Evolutionary conservation across 2,329 filamentous ascomycete genomes (phyloP).

Genomic region (Cryphonectria japonica): DNA sequence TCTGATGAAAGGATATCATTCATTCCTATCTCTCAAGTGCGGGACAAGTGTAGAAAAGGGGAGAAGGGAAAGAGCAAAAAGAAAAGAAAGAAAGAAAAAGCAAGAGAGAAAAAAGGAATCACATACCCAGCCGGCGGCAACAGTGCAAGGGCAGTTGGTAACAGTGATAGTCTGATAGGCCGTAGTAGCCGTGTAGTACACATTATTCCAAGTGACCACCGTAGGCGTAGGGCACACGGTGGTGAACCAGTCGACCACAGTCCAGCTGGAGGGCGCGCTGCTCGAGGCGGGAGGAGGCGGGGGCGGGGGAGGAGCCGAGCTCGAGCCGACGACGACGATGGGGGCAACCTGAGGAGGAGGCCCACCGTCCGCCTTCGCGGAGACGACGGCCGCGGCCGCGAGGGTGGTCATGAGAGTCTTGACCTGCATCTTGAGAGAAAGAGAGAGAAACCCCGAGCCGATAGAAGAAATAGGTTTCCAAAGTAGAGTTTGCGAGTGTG

Average conservation of each 20-base stretch:
- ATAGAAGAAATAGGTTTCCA: not conserved
- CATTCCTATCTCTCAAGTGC: no score
- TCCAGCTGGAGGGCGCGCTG: not conserved
- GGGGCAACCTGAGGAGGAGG: slow-evolving; percentile 34
- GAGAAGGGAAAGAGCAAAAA: not conserved
- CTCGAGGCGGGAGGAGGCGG: slow-evolving; percentile 6
- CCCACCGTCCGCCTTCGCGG: slow-evolving; percentile 30
- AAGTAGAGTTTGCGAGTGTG: not conserved
- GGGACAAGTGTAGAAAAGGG: no score
- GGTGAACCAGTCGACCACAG: slow-evolving; percentile 42
- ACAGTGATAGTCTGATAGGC: slow-evolving; percentile 59
- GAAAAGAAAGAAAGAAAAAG: not conserved
- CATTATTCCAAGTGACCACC: slow-evolving; percentile 52
- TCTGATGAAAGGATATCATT: not conserved
- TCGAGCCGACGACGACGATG: slow-evolving; percentile 23
- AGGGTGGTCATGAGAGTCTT: slow-evolving; percentile 35
- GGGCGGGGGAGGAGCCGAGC: not conserved
- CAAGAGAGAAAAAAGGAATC: no score
- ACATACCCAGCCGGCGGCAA: slow-evolving; percentile 31
- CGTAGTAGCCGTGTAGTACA: slow-evolving; percentile 59
- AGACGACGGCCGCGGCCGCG: slow-evolving; percentile 34
- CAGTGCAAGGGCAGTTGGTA: slow-evolving; percentile 57
- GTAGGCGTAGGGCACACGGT: slow-evolving; percentile 54
- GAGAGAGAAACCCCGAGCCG: not conserved
- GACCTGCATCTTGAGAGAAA: slow-evolving; percentile 37